Evolutionary conservation across 306 rosid genomes (phyloP).

Genomic region (Rubus parviflorus): DNA sequence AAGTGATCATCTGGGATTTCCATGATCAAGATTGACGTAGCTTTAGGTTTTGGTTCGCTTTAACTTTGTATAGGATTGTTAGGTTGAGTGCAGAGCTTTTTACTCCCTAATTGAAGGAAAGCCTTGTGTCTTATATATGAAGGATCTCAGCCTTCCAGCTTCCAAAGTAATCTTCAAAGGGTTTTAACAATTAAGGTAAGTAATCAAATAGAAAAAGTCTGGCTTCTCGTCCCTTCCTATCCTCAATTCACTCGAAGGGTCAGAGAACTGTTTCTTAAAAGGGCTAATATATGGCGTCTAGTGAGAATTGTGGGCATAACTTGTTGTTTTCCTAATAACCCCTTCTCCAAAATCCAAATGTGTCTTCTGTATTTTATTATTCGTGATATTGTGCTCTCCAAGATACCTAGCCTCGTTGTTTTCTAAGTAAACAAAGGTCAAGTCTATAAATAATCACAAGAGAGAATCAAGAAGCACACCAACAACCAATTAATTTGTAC

Average conservation of each 20-base stretch:
- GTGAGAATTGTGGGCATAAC: background rate
- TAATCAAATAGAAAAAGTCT: background rate
- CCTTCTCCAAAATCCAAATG: background rate
- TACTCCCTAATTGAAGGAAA: slow-evolving; percentile 23
- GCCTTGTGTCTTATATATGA: background rate
- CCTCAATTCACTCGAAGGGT: background rate
- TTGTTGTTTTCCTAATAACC: background rate
- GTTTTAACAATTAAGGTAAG: background rate
- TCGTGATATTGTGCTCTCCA: background rate
- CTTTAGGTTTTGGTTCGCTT: background rate
- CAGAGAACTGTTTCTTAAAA: background rate
- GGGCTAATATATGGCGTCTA: background rate
- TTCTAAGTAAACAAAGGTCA: slow-evolving; percentile 1
- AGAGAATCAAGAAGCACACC: background rate
- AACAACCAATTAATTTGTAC: background rate
- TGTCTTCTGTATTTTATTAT: background rate
- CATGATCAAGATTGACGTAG: slow-evolving; percentile 21
- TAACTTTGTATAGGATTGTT: background rate
- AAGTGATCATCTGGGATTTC: slow-evolving; percentile 34
- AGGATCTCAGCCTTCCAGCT: slow-evolving; percentile 12
- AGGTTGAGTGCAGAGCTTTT: slow-evolving; percentile 24
- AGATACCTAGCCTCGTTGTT: background rate
- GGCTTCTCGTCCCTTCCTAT: background rate
- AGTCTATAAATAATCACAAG: background rate
- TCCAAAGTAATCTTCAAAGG: slow-evolving; percentile 19